Percentiles rank a stretch among this genome's conserved stretches.
Conservation (phyloP, 1,284 basidiomycete species). For the Leccinum ponderosum region DNA sequence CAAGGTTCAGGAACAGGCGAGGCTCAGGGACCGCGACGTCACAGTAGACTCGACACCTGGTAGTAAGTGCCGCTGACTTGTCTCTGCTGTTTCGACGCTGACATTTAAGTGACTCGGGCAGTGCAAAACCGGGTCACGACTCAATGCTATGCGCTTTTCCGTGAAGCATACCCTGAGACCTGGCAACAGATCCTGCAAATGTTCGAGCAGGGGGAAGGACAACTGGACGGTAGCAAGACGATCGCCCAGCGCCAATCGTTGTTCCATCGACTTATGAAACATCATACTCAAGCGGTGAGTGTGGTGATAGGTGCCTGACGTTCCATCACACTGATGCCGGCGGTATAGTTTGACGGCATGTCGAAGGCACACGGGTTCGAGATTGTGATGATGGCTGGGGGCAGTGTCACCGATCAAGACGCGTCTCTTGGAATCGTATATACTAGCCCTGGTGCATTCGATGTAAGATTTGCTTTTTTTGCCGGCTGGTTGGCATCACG, state of each 20-base stretch:
- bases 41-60: neutral
- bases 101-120: neutral
- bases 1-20: neutral
- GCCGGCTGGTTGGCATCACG: no score
- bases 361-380: neutral
- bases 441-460: neutral
- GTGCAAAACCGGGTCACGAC: neutral
- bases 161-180: neutral
- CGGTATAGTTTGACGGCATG: neutral
- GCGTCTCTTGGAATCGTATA: neutral
- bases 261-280: neutral
- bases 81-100: neutral
- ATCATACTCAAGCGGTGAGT: neutral
- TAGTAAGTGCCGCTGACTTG: neutral
- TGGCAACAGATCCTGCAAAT: neutral
- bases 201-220: neutral
- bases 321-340: no score
- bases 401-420: neutral
- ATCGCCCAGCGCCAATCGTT: neutral
- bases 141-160: neutral
- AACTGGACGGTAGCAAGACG: neutral
- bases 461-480: neutral
- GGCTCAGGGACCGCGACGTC: neutral
- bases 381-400: neutral
- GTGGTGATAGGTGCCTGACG: neutral